Percentiles rank a stretch among this genome's conserved stretches.
Conservation (phyloP, 495 filamentous ascomycete genomes). For the Penicillium samsonianum region DNA sequence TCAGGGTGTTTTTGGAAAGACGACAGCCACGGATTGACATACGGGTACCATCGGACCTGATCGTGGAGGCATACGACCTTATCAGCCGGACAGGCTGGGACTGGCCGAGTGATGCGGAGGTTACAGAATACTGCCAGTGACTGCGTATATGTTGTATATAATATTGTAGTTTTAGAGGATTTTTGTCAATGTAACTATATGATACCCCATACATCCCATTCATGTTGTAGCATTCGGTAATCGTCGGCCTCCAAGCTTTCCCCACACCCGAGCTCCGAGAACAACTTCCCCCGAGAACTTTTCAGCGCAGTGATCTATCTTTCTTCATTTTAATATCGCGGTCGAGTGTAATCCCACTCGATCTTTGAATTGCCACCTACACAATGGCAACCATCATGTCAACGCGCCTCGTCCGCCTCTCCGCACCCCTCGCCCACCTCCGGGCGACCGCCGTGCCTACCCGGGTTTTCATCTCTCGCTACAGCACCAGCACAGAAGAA, state of each 20-base stretch:
- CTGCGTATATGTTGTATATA: conserved; percentile 19
- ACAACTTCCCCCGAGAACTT: conserved; percentile 10
- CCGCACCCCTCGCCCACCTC: conserved; percentile 21
- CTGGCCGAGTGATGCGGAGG: conserved; percentile 57
- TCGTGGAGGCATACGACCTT: conserved; percentile 43
- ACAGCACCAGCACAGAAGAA: conserved; percentile 37
- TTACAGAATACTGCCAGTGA: conserved; percentile 44
- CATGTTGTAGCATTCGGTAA: conserved; percentile 20
- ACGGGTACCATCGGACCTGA: conserved; percentile 27
- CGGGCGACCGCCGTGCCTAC: conserved; percentile 26
- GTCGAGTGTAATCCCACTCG: not conserved
- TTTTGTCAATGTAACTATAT: conserved; percentile 24
- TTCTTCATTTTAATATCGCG: not conserved
- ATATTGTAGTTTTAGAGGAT: conserved; percentile 29
- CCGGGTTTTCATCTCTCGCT: conserved; percentile 38
- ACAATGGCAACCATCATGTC: conserved; percentile 32
- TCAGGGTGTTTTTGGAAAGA: conserved; percentile 55
- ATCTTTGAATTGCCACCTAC: conserved; percentile 6
- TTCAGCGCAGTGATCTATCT: not conserved
- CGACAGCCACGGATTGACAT: conserved; percentile 13
- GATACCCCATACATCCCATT: conserved; percentile 11
- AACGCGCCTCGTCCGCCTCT: conserved; percentile 34
- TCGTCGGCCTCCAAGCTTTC: conserved; percentile 31
- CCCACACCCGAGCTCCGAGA: conserved; percentile 27
- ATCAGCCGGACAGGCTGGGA: conserved; percentile 52